Evolutionary conservation across 202 grass and related monocot species (phyloP).

Genomic region (Dendrocalamus latiflorus): DNA sequence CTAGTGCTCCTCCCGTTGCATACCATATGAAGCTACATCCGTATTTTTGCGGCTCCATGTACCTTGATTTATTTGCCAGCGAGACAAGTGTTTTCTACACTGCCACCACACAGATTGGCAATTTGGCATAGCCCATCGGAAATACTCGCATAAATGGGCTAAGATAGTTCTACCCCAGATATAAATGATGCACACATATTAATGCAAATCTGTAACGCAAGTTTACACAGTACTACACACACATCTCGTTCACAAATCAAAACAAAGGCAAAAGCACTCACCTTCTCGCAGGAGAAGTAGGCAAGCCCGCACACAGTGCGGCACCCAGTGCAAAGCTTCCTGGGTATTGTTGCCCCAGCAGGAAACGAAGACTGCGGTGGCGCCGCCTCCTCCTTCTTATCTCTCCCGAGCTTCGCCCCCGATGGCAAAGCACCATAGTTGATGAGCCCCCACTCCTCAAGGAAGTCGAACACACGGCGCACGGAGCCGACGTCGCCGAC

Average conservation of each 20-base stretch:
- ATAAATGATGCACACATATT: not conserved
- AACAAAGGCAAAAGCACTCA: slow-evolving; percentile 26
- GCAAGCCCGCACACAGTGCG: too few relatives aligned
- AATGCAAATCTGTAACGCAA: not conserved
- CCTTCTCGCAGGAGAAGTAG: slow-evolving; percentile 85
- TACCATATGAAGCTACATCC: not conserved
- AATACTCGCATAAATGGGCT: not conserved
- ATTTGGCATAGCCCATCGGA: not conserved
- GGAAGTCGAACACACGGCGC: too few relatives aligned
- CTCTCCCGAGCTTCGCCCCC: too few relatives aligned
- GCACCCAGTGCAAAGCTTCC: too few relatives aligned
- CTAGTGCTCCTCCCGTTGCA: not conserved
- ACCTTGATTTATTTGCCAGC: not conserved
- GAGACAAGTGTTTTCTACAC: not conserved
- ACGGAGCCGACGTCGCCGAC: too few relatives aligned
- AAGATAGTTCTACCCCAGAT: not conserved
- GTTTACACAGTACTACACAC: not conserved
- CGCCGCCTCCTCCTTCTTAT: too few relatives aligned
- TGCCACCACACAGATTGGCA: not conserved
- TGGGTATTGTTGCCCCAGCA: too few relatives aligned
- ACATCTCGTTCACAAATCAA: too few relatives aligned
- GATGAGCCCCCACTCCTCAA: too few relatives aligned
- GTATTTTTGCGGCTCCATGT: not conserved
- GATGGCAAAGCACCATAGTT: slow-evolving; percentile 55
- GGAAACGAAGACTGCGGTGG: too few relatives aligned